Base-by-base conservation (phyloP, 768 basidiomycete genomes). In the Pisolithus sp. region DNA sequence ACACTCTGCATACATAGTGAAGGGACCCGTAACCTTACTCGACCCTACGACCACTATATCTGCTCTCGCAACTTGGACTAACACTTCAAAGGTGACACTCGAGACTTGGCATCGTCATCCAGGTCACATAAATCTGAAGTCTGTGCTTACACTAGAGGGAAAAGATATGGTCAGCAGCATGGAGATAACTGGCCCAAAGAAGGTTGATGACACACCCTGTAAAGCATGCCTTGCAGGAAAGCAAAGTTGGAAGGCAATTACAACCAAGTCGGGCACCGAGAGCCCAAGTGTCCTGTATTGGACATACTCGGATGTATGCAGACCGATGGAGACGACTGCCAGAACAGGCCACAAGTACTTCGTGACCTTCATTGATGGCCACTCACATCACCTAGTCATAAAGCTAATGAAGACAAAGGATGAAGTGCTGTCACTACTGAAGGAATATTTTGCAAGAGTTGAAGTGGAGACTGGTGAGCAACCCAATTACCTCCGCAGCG, bases 171-270 rank as follows among this genome's bases (percentile, higher is more conserved):
- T 55, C 17, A 55, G 7, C 5, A n/a, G 51, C 0, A 51, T 55
- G 51, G 42, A 44, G 39, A 31, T 45, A 46, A 39, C 18, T 20
- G 41, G 40, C 6, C 5, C 40, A 18, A 48, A 12, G 23, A 46
- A 30, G 3, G 26, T 46, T 6, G 40, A 51, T 2, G 43, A 23
- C n/a, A 18, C 17, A 1, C 15, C 38, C 4, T 67, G 65, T 37
- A 50, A 44, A 31, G 37, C 55, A 3, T 63, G 65, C 51, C 54
- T 63, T 10, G 30, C 57, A 39, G 64, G 62, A 15, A 68, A 67
- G 44, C 60, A 66, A 37, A 21, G 57, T 0, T 47, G 53, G 7
- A 38, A 50, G 9, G 39, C 47, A 0, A 58, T 62, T 36, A 53
- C 49, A 4, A 54, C 57, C 12, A 7, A 46, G 24, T 55, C 58